phyloP scores from a whole-genome alignment of 164 flowering plant species.

The Vitis rupestris region DNA sequence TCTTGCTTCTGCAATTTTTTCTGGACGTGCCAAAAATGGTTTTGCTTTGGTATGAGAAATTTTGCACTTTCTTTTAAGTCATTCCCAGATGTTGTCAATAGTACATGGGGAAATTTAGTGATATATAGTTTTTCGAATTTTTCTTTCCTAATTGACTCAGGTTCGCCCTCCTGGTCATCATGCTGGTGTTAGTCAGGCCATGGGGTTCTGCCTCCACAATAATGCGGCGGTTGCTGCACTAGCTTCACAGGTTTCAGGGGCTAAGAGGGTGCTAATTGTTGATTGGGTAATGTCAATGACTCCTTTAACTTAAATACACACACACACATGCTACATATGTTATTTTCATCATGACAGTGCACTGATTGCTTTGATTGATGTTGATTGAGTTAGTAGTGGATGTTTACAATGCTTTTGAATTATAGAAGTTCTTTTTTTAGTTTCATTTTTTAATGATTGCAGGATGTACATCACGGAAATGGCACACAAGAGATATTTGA shows the following conservation, averaged over 20 bases:
- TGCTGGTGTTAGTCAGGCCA: constrained; percentile 87
- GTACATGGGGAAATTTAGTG: background rate
- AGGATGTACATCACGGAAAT: constrained; percentile 99
- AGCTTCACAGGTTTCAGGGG: constrained; percentile 85
- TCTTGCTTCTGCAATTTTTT: constrained; percentile 69
- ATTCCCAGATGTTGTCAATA: background rate
- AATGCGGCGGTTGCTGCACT: constrained; percentile 95
- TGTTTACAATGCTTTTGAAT: background rate
- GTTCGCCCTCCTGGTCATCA: constrained; percentile 99
- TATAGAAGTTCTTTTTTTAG: background rate
- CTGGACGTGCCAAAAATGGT: constrained; percentile 83
- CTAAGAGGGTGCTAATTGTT: constrained; percentile 86
- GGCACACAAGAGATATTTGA: constrained; percentile 99
- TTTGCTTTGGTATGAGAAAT: constrained; percentile 79
- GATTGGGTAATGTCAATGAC: constrained; percentile 75
- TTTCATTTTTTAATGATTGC: constrained; percentile 5
- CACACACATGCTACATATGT: too few relatives aligned
- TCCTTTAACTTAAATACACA: background rate
- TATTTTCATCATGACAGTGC: too few relatives aligned
- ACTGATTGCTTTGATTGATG: too few relatives aligned
- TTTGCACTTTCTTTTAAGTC: background rate
- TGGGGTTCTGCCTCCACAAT: constrained; percentile 98
- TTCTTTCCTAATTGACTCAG: constrained; percentile 34
- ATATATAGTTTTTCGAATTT: background rate
- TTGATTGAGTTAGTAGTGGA: background rate